A percentile compares a stretch with the other conserved stretches of the same genome.
Conservation (phyloP, 305 asterid species). For the Vinca major region DNA sequence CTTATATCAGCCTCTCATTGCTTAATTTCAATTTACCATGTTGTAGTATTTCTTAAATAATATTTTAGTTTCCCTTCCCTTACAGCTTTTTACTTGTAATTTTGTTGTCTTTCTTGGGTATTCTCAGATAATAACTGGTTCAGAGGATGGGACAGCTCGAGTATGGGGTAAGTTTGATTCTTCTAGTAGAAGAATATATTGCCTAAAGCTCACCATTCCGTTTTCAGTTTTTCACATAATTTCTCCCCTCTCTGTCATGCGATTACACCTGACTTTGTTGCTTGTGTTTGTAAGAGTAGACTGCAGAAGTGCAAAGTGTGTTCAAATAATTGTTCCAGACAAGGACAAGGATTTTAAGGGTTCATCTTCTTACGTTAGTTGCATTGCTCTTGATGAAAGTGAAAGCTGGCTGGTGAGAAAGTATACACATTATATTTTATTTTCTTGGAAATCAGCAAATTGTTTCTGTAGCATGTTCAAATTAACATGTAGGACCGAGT, state of each 20-base stretch:
- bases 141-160: conserved; percentile 90
- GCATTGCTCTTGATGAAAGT: conserved; percentile 80
- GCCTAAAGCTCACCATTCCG: neutral
- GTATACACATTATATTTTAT: conserved; percentile 10
- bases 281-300: conserved; percentile 31
- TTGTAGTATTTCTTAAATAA: neutral
- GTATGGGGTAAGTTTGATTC: conserved; percentile 60
- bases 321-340: conserved; percentile 47
- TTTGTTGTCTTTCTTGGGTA: conserved; percentile 14
- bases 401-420: conserved; percentile 97
- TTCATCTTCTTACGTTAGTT: conserved; percentile 51
- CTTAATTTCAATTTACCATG: neutral
- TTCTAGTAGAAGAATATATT: neutral
- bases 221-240: neutral
- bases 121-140: conserved; percentile 87
- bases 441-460: neutral
- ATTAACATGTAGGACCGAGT: neutral
- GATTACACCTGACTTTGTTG: conserved; percentile 11
- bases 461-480: conserved; percentile 1
- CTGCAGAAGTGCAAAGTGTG: conserved; percentile 87
- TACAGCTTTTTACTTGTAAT: neutral
- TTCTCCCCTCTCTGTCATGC: conserved; percentile 10
- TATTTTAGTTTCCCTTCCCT: conserved; percentile 6
- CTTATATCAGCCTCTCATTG: neutral
- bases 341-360: conserved; percentile 36